These are phyloP conservation scores for Boletellus emodensis DNA, from an alignment of 768 basidiomycete genomes.

Conservation along the genomic window DNA sequence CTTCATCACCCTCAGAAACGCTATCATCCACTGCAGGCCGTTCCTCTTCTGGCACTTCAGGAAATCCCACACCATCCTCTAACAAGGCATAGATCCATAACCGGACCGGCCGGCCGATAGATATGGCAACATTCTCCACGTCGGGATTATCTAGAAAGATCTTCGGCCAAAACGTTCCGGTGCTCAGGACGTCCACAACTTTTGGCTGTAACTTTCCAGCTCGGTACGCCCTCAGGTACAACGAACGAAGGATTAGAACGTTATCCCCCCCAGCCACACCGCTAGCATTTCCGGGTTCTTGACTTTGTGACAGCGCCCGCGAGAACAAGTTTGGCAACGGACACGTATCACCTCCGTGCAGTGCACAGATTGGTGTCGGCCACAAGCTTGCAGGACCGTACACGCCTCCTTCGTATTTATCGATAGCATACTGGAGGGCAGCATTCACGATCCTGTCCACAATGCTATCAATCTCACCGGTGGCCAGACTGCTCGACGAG, in stretches of 20 bases:
- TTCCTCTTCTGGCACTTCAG: conserved; percentile 27
- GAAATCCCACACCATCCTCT: conserved; percentile 63
- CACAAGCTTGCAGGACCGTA: conserved; percentile 42
- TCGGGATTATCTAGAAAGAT: conserved; percentile 81
- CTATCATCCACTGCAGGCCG: conserved; percentile 16
- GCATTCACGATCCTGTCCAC: conserved; percentile 69
- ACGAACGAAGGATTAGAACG: conserved; percentile 35
- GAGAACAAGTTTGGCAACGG: conserved; percentile 53
- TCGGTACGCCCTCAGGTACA: conserved; percentile 64
- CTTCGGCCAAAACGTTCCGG: conserved; percentile 65
- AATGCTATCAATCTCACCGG: conserved; percentile 62
- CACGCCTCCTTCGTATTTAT: conserved; percentile 46
- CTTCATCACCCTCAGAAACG: conserved; percentile 23
- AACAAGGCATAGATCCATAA: conserved; percentile 65
- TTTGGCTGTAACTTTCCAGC: conserved; percentile 53
- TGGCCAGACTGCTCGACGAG: conserved; percentile 41
- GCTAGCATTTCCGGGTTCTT: conserved; percentile 20
- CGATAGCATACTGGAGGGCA: conserved; percentile 74
- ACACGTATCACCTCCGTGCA: conserved; percentile 58
- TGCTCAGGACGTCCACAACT: conserved; percentile 55
- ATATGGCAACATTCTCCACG: conserved; percentile 58
- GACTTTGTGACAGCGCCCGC: conserved; percentile 26
- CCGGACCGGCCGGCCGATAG: conserved; percentile 60
- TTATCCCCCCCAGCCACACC: conserved; percentile 12
- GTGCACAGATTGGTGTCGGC: conserved; percentile 54